Evolutionary conservation across 2,329 filamentous ascomycete genomes (phyloP).

Genomic region (Penicillium sp.): DNA sequence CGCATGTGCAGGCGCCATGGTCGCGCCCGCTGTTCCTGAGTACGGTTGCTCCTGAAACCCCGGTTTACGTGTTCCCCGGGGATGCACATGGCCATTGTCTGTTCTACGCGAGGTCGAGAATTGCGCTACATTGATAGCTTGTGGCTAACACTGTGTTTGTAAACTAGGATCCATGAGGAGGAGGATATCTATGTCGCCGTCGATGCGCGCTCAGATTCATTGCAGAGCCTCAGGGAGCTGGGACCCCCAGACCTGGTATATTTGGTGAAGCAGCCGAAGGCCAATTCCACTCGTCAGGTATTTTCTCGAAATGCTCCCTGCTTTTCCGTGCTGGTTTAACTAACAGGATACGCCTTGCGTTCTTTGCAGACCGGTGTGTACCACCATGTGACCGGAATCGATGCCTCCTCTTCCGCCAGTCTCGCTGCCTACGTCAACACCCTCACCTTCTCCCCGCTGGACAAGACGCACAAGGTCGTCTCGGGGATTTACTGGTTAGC

Average conservation of each 20-base stretch:
- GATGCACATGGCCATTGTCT: constrained; percentile 25
- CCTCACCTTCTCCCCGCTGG: constrained; percentile 84
- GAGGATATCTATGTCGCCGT: constrained; percentile 82
- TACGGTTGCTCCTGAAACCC: constrained; percentile 50
- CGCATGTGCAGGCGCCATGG: constrained; percentile 58
- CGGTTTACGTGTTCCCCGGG: constrained; percentile 34
- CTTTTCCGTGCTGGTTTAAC: not conserved
- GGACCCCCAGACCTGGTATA: constrained; percentile 96
- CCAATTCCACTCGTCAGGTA: constrained; percentile 63
- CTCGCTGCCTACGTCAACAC: constrained; percentile 98
- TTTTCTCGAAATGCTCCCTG: not conserved
- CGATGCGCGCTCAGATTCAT: constrained; percentile 87
- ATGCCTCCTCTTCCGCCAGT: constrained; percentile 96
- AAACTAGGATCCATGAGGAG: constrained; percentile 84
- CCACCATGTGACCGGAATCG: constrained; percentile 95
- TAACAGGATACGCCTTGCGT: not conserved
- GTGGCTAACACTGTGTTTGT: constrained; percentile 25
- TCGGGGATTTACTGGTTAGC: constrained; percentile 90
- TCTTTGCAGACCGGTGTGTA: constrained; percentile 78
- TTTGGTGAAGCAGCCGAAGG: constrained; percentile 76
- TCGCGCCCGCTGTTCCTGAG: constrained; percentile 77
- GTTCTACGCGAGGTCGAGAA: constrained; percentile 2
- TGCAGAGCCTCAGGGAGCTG: constrained; percentile 84
- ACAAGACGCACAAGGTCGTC: constrained; percentile 85
- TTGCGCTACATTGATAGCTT: constrained; percentile 8